A percentile compares a stretch with the other conserved stretches of the same genome.
Evolutionary conservation across 352 stramenopile species (phyloP).

Genomic region (Pythium aristosporum): DNA sequence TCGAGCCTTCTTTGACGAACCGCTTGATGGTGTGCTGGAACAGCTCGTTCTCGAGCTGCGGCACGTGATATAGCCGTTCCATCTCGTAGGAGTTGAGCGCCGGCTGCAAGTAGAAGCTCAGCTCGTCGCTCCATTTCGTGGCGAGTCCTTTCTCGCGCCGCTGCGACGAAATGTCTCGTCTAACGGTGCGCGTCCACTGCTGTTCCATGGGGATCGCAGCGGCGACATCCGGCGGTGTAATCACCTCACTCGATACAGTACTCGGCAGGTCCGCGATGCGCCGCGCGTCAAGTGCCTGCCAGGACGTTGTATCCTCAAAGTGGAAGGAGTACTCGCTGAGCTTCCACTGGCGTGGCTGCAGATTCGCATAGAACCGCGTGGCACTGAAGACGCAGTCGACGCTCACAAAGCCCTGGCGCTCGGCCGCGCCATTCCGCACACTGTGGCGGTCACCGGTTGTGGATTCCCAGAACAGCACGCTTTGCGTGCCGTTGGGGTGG

Average conservation of each 20-base stretch:
- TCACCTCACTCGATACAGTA: conserved; percentile 24
- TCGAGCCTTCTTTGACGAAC: conserved; percentile 75
- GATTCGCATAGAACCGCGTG: conserved; percentile 70
- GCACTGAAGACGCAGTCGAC: conserved; percentile 87
- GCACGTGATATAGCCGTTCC: conserved; percentile 66
- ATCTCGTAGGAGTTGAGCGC: conserved; percentile 88
- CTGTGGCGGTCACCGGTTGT: conserved; percentile 54
- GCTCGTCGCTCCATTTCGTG: conserved; percentile 74
- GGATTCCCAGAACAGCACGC: conserved; percentile 71
- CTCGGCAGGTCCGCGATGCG: conserved; percentile 51
- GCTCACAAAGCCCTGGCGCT: conserved; percentile 48
- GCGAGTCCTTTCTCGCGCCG: conserved; percentile 46
- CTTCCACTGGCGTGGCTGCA: conserved; percentile 54
- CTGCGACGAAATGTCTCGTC: conserved; percentile 37
- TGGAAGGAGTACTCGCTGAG: conserved; percentile 46
- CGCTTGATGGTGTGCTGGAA: conserved; percentile 83
- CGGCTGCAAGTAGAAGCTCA: conserved; percentile 78
- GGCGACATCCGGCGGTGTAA: conserved; percentile 35
- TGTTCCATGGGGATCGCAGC: conserved; percentile 39
- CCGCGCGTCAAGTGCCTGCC: conserved; percentile 56
- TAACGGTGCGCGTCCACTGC: conserved; percentile 47
- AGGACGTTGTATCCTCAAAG: conserved; percentile 61
- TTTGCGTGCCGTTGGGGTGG: conserved; percentile 19
- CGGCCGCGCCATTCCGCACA: conserved; percentile 22
- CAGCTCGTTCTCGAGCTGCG: conserved; percentile 72